Conservation (phyloP, 2,329 filamentous ascomycete species). For the Ceratocystis alfenasii region DNA sequence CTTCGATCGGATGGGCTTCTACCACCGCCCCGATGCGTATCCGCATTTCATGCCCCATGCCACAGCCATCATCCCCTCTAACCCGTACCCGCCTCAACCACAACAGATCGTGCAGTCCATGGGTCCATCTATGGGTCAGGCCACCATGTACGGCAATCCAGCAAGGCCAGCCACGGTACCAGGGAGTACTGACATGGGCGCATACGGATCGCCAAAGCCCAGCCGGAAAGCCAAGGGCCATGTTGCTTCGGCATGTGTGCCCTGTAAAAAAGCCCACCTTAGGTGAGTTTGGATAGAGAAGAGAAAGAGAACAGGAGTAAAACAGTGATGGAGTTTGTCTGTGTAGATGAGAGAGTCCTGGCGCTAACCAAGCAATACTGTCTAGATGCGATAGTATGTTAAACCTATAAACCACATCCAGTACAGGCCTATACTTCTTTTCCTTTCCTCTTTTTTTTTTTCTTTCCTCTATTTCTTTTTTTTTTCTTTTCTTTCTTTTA, state of each 20-base stretch:
- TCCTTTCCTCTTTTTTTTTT: too few relatives aligned
- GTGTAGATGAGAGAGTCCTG: not conserved
- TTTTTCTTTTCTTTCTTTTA: too few relatives aligned
- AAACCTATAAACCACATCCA: constrained; percentile 20
- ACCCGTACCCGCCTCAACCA: constrained; percentile 15
- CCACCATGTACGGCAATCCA: constrained; percentile 17
- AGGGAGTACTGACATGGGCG: constrained; percentile 32
- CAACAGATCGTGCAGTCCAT: constrained; percentile 25
- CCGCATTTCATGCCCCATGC: constrained; percentile 20
- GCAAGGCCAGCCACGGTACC: constrained; percentile 15
- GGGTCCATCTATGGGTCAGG: constrained; percentile 26
- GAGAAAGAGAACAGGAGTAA: not conserved
- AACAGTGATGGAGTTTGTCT: not conserved
- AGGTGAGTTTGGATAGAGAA: constrained; percentile 35
- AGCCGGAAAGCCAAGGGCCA: constrained; percentile 65
- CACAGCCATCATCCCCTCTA: constrained; percentile 18
- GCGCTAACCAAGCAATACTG: constrained; percentile 13
- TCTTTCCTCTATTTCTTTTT: too few relatives aligned
- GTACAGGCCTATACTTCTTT: too few relatives aligned
- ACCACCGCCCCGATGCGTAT: constrained; percentile 31
- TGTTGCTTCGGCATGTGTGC: constrained; percentile 73
- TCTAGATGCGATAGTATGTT: constrained; percentile 53
- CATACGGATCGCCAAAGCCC: constrained; percentile 46
- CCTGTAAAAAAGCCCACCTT: constrained; percentile 74
- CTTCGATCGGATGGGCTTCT: constrained; percentile 32